Conservation (phyloP, 139 green algal genomes). For the Chlamydomonas incerta region DNA sequence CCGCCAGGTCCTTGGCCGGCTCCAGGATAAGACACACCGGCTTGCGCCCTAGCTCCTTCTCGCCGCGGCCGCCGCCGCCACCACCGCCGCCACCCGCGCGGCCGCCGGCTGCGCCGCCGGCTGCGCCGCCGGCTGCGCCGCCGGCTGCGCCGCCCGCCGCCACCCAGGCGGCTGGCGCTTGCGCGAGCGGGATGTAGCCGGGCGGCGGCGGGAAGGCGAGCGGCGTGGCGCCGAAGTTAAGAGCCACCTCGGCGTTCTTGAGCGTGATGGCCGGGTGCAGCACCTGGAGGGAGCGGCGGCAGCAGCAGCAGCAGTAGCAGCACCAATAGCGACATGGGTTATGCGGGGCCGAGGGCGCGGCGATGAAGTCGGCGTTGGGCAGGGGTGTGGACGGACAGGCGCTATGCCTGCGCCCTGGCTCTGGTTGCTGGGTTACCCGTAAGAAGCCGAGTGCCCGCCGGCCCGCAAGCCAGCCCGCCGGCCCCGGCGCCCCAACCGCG, state of each 20-base stretch:
- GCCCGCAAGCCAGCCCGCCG: too few relatives aligned
- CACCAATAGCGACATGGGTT: background rate
- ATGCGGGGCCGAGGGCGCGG: too few relatives aligned
- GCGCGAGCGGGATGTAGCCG: slow-evolving; percentile 13
- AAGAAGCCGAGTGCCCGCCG: too few relatives aligned
- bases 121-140: background rate
- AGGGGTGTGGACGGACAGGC: too few relatives aligned
- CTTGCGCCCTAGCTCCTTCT: slow-evolving; percentile 17
- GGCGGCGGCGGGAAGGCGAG: background rate
- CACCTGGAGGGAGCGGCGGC: slow-evolving; percentile 16
- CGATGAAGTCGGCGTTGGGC: too few relatives aligned
- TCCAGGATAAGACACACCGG: slow-evolving; percentile 86
- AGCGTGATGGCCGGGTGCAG: slow-evolving; percentile 83
- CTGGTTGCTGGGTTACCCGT: too few relatives aligned
- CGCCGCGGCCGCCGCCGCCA: background rate
- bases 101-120: too few relatives aligned
- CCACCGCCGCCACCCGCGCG: background rate
- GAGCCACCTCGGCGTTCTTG: slow-evolving; percentile 82
- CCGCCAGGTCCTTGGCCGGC: slow-evolving; percentile 82
- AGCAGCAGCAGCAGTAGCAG: too few relatives aligned
- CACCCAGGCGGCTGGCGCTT: slow-evolving; percentile 40
- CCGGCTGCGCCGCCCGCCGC: background rate
- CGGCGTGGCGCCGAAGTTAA: slow-evolving; percentile 69
- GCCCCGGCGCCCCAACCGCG: too few relatives aligned
- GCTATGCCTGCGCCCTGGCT: too few relatives aligned